Base-by-base conservation (phyloP, 305 asterid species). In the Ilex paraguariensis region DNA sequence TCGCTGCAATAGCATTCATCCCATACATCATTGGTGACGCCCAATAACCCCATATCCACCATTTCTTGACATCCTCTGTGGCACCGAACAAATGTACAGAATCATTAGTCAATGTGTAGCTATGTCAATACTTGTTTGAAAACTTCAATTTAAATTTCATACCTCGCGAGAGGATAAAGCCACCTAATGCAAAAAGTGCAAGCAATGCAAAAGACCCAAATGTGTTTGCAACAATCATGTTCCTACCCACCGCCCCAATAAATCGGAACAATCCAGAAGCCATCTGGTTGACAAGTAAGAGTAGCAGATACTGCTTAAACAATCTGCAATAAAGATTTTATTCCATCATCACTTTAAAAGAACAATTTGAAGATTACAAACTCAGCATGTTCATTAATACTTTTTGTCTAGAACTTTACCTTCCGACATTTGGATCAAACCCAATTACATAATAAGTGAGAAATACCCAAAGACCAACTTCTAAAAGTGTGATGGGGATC, bases 1-100 rank as follows among this genome's bases (percentile, higher is more conserved):
- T 81, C 53, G 79, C 80, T 32, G 73, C 62, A 56, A 90, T 70
- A 45, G 88, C 95, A 65, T 84, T 85, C 65, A 75, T 82, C 1
- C 84, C 81, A 63, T 90, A 90, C 91, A 84, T 85, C 75, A 87
- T 16, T 0, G 97, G 90, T 28, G 95, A 84, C 39, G 72, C 14
- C 81, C 85, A 85, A 74, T 79, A 87, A 55, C 85, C 96, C 96
- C 96, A 87, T 68, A 77, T 7, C 95, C 90, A 87, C 93, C 96
- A 87, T 31, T 49, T 64, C 68, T 73, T 77, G 39, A 76, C 70
- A 60, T 72, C 49, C 13, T 66, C 80, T 81, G 59, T 59, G 4
- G 9, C 42, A 36, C 42, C 42, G 3, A 36, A 36, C 42, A 36
- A 36, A 36, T 36, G 6, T 1, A 36, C 42, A 36, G 7, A 36